These are phyloP conservation scores for Aspergillus asperescens DNA, from an alignment of 495 filamentous ascomycete species.

Conservation along the genomic window DNA sequence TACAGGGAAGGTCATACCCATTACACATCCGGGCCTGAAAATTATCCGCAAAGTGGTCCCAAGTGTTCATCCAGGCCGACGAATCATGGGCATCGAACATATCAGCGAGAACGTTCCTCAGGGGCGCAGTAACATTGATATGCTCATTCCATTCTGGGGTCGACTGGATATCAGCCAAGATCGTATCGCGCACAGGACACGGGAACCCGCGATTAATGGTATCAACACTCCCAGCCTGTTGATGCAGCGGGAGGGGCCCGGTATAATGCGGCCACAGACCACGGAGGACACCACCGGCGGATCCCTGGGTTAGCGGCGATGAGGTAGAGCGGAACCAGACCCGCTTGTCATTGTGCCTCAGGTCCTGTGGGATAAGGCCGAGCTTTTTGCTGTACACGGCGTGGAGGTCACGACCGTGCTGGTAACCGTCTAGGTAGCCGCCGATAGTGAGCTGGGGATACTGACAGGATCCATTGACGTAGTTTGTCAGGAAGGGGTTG, in stretches of 20 bases:
- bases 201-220: conserved; percentile 38
- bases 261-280: conserved; percentile 35
- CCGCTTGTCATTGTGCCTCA: conserved; percentile 12
- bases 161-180: conserved; percentile 26
- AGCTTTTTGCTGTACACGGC: conserved; percentile 35
- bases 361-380: conserved; percentile 23
- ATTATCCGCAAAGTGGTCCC: conserved; percentile 44
- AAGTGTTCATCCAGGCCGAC: conserved; percentile 33
- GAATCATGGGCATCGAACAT: conserved; percentile 32
- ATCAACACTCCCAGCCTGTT: conserved; percentile 34
- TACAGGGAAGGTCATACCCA: conserved; percentile 37
- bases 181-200: conserved; percentile 24
- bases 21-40: conserved; percentile 44
- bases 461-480: conserved; percentile 40
- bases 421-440: conserved; percentile 38
- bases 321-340: conserved; percentile 42
- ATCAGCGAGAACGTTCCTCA: conserved; percentile 29
- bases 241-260: conserved; percentile 36
- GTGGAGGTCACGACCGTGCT: conserved; percentile 40
- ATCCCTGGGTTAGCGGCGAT: conserved; percentile 35
- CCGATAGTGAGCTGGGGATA: conserved; percentile 43
- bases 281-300: conserved; percentile 37
- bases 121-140: conserved; percentile 26
- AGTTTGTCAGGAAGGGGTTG: conserved; percentile 32
- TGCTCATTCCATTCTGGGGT: conserved; percentile 37